Conservation (phyloP, 805 yeast genomes). For the Teunomyces funiuensis region DNA sequence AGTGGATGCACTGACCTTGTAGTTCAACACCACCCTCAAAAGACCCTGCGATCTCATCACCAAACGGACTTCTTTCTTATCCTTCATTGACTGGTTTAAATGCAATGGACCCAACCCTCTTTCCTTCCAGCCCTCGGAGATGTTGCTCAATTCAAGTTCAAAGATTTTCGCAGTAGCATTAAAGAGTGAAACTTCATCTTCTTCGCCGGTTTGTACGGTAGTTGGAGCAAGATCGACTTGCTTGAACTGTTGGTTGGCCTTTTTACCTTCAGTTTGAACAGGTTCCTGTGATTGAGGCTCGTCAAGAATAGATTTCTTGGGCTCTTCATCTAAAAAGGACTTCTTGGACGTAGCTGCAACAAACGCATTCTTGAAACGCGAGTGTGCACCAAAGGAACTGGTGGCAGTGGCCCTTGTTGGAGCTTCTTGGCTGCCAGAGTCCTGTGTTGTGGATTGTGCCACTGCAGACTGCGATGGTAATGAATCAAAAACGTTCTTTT, state of each 20-base stretch:
- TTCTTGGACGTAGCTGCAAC: slow-evolving; percentile 50
- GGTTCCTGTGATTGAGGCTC: slow-evolving; percentile 11
- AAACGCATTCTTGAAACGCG: slow-evolving; percentile 55
- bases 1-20: slow-evolving; percentile 61
- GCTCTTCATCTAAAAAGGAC: slow-evolving; percentile 53
- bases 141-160: slow-evolving; percentile 62
- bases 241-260: slow-evolving; percentile 42
- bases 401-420: slow-evolving; percentile 8
- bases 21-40: slow-evolving; percentile 76
- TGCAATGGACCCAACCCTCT: slow-evolving; percentile 89
- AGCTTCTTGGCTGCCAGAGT: slow-evolving; percentile 1
- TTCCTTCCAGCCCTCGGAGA: slow-evolving; percentile 89
- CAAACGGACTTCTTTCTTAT: slow-evolving; percentile 55
- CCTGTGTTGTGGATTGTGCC: neutral
- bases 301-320: neutral
- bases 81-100: slow-evolving; percentile 52
- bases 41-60: slow-evolving; percentile 92
- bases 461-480: slow-evolving; percentile 13
- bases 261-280: slow-evolving; percentile 14
- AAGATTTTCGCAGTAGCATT: slow-evolving; percentile 78
- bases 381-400: slow-evolving; percentile 45
- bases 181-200: slow-evolving; percentile 69
- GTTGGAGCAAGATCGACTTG: slow-evolving; percentile 59
- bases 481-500: slow-evolving; percentile 27
- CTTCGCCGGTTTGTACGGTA: slow-evolving; percentile 83